These are phyloP conservation scores for Chimonanthus praecox DNA, from an alignment of 164 flowering plant species.

Conservation along the genomic window DNA sequence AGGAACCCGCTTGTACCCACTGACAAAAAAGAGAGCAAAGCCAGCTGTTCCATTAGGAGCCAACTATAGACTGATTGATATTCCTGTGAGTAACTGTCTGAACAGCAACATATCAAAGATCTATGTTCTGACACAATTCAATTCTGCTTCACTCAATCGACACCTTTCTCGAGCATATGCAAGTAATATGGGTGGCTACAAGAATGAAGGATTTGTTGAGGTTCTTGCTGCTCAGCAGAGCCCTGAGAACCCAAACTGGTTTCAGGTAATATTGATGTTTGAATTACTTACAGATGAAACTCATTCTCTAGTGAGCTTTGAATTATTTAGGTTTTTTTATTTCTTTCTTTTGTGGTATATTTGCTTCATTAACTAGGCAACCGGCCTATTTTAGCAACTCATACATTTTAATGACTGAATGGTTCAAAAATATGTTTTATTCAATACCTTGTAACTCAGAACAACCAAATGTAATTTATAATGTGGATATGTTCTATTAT, in stretches of 20 bases:
- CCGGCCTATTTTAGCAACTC: too few species aligned
- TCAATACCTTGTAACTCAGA: too few species aligned
- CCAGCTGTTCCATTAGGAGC: conserved; percentile 95
- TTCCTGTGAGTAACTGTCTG: conserved; percentile 88
- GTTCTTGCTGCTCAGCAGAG: conserved; percentile 95
- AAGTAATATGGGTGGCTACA: conserved; percentile 71
- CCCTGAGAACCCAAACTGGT: conserved; percentile 89
- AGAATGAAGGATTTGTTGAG: conserved; percentile 89
- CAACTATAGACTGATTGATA: conserved; percentile 80
- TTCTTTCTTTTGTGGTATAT: neutral
- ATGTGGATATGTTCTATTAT: neutral
- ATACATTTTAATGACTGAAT: too few species aligned
- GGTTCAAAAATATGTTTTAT: too few species aligned
- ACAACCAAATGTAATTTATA: neutral
- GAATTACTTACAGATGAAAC: too few species aligned
- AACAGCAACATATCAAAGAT: conserved; percentile 81
- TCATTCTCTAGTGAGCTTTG: too few species aligned
- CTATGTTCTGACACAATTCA: conserved; percentile 86
- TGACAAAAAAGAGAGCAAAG: conserved; percentile 83
- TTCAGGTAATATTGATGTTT: conserved; percentile 45
- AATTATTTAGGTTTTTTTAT: neutral
- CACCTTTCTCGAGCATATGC: conserved; percentile 82
- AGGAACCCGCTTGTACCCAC: conserved; percentile 78
- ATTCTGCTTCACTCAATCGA: conserved; percentile 87
- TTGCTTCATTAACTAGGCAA: neutral